Evolutionary conservation across 2,329 filamentous ascomycete genomes (phyloP), one percentile per base, ranked within the genome.

Genomic region (Nannizzia gypsea): DNA sequence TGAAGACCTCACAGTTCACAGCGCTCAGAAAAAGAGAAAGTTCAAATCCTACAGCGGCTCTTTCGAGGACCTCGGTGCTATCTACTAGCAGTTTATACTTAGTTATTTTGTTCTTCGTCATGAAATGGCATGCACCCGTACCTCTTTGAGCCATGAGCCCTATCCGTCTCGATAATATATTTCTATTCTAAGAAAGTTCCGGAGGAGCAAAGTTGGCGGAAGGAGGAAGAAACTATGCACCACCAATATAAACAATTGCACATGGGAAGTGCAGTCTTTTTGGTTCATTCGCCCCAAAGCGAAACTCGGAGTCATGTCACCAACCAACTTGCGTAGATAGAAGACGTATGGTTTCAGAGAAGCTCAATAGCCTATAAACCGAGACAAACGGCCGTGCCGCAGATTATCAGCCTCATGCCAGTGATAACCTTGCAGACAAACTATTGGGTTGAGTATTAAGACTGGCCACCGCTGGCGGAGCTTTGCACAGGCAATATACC

Each of bases 1-100:
- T 70, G 5, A 71, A 70, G 31, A 76, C 68, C 63, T 74, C 72
- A 60, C 71, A 72, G 56, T 69, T 72, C n/a, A 75, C 71, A 11
- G 73, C 73, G 63, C 76, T 76, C 4, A 76, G 66, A 17, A 75
- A 66, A 11, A 76, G 66, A 5, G 73, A 75, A 9, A 76, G 71
- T 42, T 72, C 69, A 62, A 74, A 72, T 24, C 73, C 74, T 11
- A 64, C 66, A n/a, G 64, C 65, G 3, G 42, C 42, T 20, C 26
- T 34, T 36, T 55, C 52, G 26, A 55, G 52, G 6, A 55, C 31
- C 13, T 55, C 26, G 11, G 24, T 50, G 22, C 44, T 26, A 50
- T 50, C 44, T 3, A 26, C 44, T 50, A 42, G 6, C 13, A 20
- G 38, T 4, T 42, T 42, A 42, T n/a, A 42, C 9, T 42, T 42